A percentile compares a stretch with the other conserved stretches of the same genome.
Conservation (phyloP, 176 grass and related monocot species). For the Thalia dealbata region DNA sequence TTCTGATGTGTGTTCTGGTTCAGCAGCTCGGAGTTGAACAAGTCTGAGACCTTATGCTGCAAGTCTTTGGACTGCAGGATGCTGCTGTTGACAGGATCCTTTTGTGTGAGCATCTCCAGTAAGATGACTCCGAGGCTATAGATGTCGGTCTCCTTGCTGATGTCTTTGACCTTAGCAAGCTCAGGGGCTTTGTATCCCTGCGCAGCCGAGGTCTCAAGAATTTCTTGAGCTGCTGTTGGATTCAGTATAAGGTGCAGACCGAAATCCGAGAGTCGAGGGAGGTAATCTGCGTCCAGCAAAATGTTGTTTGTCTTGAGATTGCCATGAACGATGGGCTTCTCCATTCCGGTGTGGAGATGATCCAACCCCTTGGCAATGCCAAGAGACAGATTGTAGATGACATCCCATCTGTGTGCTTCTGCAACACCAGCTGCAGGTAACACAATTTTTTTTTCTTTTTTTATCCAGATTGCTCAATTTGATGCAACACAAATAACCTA, state of each 20-base stretch:
- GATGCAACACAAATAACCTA: too few relatives aligned
- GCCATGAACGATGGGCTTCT: constrained; percentile 72
- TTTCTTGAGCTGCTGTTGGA: constrained; percentile 47
- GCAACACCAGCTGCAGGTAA: constrained; percentile 63
- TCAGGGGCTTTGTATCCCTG: constrained; percentile 89
- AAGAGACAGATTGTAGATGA: constrained; percentile 66
- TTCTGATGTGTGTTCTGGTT: constrained; percentile 15
- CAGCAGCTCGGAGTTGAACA: constrained; percentile 21
- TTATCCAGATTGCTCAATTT: background rate
- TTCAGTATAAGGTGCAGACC: constrained; percentile 70
- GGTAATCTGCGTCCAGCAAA: constrained; percentile 81
- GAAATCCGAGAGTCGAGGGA: constrained; percentile 75
- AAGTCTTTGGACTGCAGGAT: constrained; percentile 15
- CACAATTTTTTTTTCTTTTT: background rate
- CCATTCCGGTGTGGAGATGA: constrained; percentile 70
- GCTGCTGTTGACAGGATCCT: constrained; percentile 29
- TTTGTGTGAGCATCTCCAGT: constrained; percentile 41
- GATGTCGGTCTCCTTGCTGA: constrained; percentile 26
- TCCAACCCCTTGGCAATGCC: constrained; percentile 84
- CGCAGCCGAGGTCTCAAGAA: constrained; percentile 57
- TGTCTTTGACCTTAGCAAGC: constrained; percentile 33
- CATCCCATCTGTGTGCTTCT: constrained; percentile 88
- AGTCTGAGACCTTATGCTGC: constrained; percentile 30
- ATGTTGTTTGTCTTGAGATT: constrained; percentile 95
- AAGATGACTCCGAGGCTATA: constrained; percentile 38